These are phyloP conservation scores for Vitis rotundifolia DNA, from an alignment of 164 flowering plant genomes.

Conservation along the genomic window DNA sequence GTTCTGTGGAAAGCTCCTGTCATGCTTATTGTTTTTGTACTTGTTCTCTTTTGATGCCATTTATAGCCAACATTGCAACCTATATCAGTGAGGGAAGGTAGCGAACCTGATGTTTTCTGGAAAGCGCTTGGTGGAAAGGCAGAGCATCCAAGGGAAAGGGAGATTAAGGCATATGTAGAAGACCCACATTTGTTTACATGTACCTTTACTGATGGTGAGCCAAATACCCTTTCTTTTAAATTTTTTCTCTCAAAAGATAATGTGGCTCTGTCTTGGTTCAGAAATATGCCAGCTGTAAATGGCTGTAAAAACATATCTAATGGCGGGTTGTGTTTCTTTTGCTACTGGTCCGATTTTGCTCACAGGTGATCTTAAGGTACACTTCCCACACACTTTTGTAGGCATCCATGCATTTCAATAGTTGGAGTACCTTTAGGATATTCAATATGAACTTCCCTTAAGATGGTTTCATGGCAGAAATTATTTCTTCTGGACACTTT, in stretches of 20 bases:
- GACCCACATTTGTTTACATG: conserved; percentile 69
- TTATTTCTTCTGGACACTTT: no score
- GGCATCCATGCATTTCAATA: conserved; percentile 3
- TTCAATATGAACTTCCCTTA: not conserved
- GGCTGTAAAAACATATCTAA: conserved; percentile 37
- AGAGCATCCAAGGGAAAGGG: conserved; percentile 61
- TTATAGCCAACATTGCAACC: conserved; percentile 72
- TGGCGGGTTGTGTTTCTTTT: conserved; percentile 40
- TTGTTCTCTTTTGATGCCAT: conserved; percentile 17
- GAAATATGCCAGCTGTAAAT: conserved; percentile 29
- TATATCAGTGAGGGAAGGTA: conserved; percentile 65
- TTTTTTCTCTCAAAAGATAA: conserved; percentile 20
- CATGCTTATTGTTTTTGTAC: not conserved
- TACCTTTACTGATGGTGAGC: conserved; percentile 40
- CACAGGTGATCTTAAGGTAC: conserved; percentile 70
- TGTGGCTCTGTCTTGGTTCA: conserved; percentile 24
- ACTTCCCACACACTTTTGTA: not conserved
- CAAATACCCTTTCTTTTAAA: conserved; percentile 12
- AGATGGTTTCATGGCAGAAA: no score
- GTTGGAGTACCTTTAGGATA: conserved; percentile 6
- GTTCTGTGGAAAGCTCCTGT: not conserved
- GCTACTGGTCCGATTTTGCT: conserved; percentile 18
- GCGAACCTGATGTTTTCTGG: conserved; percentile 75
- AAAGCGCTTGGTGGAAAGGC: conserved; percentile 56
- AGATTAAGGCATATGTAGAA: conserved; percentile 28